These are phyloP conservation scores for Venturia asperata DNA, from an alignment of 2,329 filamentous ascomycete species.

Conservation along the genomic window DNA sequence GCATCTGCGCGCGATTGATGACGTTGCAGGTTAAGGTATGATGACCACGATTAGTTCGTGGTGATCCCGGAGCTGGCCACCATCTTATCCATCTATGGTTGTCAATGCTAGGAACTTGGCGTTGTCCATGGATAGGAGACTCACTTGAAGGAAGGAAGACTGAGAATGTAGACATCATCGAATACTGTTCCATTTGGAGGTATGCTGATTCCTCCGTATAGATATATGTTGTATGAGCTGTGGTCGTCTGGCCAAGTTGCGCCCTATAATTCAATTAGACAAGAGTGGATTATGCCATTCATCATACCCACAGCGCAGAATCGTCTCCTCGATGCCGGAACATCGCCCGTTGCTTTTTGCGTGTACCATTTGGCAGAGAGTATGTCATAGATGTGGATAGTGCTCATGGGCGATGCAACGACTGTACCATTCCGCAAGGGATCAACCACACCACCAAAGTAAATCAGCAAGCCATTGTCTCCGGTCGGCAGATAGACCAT, in stretches of 20 bases:
- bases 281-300: neutral
- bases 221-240: constrained; percentile 60
- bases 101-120: neutral
- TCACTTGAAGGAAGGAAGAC: constrained; percentile 52
- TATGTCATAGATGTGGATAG: constrained; percentile 55
- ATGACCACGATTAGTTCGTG: constrained; percentile 37
- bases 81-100: constrained; percentile 47
- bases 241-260: constrained; percentile 52
- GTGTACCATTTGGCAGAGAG: constrained; percentile 53
- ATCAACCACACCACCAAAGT: constrained; percentile 54
- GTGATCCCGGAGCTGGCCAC: constrained; percentile 37
- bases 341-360: constrained; percentile 48
- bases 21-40: constrained; percentile 55
- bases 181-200: constrained; percentile 44
- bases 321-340: constrained; percentile 47
- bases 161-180: constrained; percentile 57
- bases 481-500: constrained; percentile 56
- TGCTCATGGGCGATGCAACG: constrained; percentile 21
- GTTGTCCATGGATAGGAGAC: neutral
- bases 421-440: constrained; percentile 42
- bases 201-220: constrained; percentile 53
- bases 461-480: constrained; percentile 53
- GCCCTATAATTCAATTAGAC: constrained; percentile 29
- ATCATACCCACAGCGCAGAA: constrained; percentile 45
- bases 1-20: constrained; percentile 40